These are phyloP conservation scores for Protostelium mycophagum DNA, from an alignment of 78 protist species.

Conservation along the genomic window DNA sequence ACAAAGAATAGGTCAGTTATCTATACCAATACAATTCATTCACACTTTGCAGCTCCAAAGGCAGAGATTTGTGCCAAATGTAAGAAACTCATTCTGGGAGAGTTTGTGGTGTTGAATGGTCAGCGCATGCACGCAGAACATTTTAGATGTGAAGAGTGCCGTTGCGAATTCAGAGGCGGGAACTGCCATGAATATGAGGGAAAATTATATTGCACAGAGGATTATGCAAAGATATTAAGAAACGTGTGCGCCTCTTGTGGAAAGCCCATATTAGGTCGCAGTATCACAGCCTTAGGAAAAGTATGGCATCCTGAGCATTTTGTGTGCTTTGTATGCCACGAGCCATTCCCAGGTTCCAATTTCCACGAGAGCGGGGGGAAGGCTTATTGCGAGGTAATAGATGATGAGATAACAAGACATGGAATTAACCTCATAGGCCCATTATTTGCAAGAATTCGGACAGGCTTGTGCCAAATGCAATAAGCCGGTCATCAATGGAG, in stretches of 20 bases:
- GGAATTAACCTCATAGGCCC: too few relatives aligned
- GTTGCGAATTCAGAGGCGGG: constrained; percentile 59
- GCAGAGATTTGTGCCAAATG: constrained; percentile 58
- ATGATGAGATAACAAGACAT: too few relatives aligned
- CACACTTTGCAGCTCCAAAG: constrained; percentile 28
- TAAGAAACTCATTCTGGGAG: constrained; percentile 63
- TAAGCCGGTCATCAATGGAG: constrained; percentile 28
- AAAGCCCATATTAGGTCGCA: constrained; percentile 71
- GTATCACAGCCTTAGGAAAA: constrained; percentile 54
- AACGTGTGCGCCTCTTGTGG: constrained; percentile 57
- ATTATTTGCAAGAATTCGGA: constrained; percentile 58
- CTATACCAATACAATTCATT: constrained; percentile 1
- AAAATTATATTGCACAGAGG: constrained; percentile 60
- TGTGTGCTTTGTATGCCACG: constrained; percentile 60
- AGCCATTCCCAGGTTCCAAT: constrained; percentile 60
- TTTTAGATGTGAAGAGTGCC: constrained; percentile 70
- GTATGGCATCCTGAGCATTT: constrained; percentile 75
- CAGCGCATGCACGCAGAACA: constrained; percentile 71
- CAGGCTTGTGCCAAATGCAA: constrained; percentile 53
- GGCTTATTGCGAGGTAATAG: constrained; percentile 70
- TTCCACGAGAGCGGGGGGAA: constrained; percentile 65
- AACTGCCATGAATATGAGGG: constrained; percentile 66
- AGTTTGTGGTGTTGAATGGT: constrained; percentile 53
- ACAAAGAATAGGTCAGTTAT: background rate
- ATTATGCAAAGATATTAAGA: constrained; percentile 52